A percentile compares a stretch with the other conserved stretches of the same genome.
Conservation (phyloP, 345 rosid species). For the Hibiscus syriacus region DNA sequence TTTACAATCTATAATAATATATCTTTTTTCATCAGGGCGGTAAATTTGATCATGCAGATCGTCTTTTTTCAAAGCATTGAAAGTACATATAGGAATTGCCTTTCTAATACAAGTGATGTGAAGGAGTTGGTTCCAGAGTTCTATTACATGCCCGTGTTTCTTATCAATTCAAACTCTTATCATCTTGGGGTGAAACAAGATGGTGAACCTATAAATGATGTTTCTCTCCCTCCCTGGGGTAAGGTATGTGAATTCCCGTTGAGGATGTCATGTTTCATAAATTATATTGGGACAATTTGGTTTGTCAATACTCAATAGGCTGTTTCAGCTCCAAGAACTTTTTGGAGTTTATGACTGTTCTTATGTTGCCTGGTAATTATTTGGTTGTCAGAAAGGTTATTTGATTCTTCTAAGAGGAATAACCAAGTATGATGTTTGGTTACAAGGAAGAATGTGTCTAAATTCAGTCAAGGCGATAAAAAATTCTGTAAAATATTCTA, state of each 20-base stretch:
- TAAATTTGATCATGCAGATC: conserved; percentile 96
- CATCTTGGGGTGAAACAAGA: conserved; percentile 93
- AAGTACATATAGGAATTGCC: conserved; percentile 75
- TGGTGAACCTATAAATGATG: conserved; percentile 80
- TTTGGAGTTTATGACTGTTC: not conserved
- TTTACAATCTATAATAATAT: conserved; percentile 8
- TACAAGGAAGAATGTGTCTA: not conserved
- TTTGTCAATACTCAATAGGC: not conserved
- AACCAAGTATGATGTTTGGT: not conserved
- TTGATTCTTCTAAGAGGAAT: conserved; percentile 5
- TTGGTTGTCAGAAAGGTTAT: not conserved
- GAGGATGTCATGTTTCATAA: not conserved
- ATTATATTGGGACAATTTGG: not conserved
- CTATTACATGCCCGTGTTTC: conserved; percentile 88
- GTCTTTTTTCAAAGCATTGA: conserved; percentile 95
- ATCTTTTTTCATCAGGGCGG: conserved; percentile 64
- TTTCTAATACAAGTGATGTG: conserved; percentile 96
- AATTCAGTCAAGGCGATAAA: not conserved
- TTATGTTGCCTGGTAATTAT: not conserved
- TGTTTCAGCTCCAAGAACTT: not conserved
- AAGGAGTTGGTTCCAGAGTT: conserved; percentile 97
- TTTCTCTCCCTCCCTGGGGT: conserved; percentile 94
- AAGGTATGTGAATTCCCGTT: conserved; percentile 40
- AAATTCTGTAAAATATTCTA: not conserved
- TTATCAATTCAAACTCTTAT: conserved; percentile 76